phyloP scores from a whole-genome alignment of 1,139 yeast genomes.

The Debaryomycetaceae sp. region DNA sequence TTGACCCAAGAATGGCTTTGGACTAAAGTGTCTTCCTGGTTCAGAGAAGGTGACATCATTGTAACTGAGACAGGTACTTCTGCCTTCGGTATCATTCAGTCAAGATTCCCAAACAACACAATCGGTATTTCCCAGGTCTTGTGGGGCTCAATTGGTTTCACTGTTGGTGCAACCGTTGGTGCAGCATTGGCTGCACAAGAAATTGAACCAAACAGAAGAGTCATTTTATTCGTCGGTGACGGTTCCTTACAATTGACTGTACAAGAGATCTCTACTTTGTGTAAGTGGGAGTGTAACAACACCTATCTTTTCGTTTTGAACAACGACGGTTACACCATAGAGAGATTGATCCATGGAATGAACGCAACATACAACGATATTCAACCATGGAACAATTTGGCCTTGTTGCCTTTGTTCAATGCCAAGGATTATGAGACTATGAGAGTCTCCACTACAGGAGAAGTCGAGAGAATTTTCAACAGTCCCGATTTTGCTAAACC shows the following conservation, averaged over 20 bases:
- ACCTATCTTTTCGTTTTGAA: conserved; percentile 82
- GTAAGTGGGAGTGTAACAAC: conserved; percentile 66
- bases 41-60: conserved; percentile 75
- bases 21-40: conserved; percentile 72
- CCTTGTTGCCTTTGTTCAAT: conserved; percentile 66
- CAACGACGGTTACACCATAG: conserved; percentile 88
- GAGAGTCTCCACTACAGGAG: conserved; percentile 62
- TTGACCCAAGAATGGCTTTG: conserved; percentile 80
- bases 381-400: conserved; percentile 78
- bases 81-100: conserved; percentile 79
- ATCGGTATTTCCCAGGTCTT: conserved; percentile 83
- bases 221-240: conserved; percentile 81
- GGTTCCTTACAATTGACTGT: conserved; percentile 88
- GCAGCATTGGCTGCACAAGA: conserved; percentile 85
- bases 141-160: conserved; percentile 89
- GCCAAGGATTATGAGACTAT: conserved; percentile 58
- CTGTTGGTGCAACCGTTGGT: conserved; percentile 83
- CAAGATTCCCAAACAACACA: conserved; percentile 71
- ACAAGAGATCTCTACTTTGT: conserved; percentile 82
- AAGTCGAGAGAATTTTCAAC: conserved; percentile 56
- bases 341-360: conserved; percentile 82
- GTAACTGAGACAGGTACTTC: conserved; percentile 90
- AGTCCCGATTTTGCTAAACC: conserved; percentile 55
- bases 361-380: conserved; percentile 74
- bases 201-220: conserved; percentile 65